Percentiles rank a stretch among this genome's conserved stretches.
These are phyloP conservation scores for Paramecium tetraurelia DNA, from an alignment of 73 alveolate species.

Conservation along the genomic window DNA sequence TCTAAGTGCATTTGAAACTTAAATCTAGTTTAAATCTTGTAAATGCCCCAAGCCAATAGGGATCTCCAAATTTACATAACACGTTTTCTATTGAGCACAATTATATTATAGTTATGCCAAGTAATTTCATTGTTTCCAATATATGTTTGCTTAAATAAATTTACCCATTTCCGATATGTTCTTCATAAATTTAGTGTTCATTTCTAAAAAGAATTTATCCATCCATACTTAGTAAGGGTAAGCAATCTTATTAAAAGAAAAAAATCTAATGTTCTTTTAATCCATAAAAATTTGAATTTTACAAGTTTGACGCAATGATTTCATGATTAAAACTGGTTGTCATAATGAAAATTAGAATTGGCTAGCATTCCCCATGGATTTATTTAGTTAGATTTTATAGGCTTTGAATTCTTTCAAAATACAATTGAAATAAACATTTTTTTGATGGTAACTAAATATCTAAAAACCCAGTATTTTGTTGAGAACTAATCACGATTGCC, in stretches of 20 bases:
- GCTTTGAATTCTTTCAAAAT: slow-evolving; percentile 45
- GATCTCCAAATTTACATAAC: slow-evolving; percentile 74
- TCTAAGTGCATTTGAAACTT: slow-evolving; percentile 56
- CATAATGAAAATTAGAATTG: slow-evolving; percentile 70
- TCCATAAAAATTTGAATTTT: slow-evolving; percentile 70
- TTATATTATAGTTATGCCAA: slow-evolving; percentile 63
- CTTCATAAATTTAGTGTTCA: not conserved
- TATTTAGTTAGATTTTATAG: not conserved
- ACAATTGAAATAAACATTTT: slow-evolving; percentile 77
- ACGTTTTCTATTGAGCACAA: slow-evolving; percentile 81
- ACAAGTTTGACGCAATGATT: slow-evolving; percentile 62
- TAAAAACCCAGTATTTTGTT: slow-evolving; percentile 88
- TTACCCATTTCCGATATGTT: slow-evolving; percentile 75
- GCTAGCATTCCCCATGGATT: not conserved
- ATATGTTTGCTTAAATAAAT: slow-evolving; percentile 54
- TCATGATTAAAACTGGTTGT: slow-evolving; percentile 67
- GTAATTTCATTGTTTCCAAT: slow-evolving; percentile 46
- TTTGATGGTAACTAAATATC: slow-evolving; percentile 81
- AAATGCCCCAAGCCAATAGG: slow-evolving; percentile 71
- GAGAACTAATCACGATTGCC: slow-evolving; percentile 73
- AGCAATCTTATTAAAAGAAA: slow-evolving; percentile 71
- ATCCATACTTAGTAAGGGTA: slow-evolving; percentile 69
- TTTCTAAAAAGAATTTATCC: slow-evolving; percentile 70
- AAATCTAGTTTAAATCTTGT: slow-evolving; percentile 54
- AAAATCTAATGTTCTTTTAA: slow-evolving; percentile 55